Percentiles rank a stretch among this genome's conserved stretches.
These are phyloP conservation scores for Trifolium repens DNA, from an alignment of 306 rosid genomes.

Conservation along the genomic window DNA sequence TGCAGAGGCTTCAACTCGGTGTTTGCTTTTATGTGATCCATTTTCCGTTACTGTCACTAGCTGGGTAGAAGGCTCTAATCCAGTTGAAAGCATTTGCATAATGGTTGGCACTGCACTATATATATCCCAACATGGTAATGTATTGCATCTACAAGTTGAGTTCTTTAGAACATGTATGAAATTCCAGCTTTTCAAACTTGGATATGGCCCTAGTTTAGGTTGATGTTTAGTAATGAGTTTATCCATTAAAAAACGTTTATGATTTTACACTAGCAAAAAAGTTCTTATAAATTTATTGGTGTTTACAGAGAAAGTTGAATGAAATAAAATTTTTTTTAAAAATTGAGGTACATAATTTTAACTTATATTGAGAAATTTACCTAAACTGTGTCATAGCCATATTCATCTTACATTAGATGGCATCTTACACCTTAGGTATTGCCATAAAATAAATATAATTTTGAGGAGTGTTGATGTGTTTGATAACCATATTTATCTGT, in stretches of 20 bases:
- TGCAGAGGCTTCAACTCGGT: neutral
- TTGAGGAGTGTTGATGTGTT: too few relatives aligned
- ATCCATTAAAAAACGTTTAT: neutral
- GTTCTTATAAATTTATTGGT: neutral
- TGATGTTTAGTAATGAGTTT: neutral
- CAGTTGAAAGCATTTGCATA: conserved; percentile 1
- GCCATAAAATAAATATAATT: neutral
- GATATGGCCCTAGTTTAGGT: neutral
- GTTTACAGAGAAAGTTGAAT: neutral
- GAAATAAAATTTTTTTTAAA: neutral
- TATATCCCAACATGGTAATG: neutral
- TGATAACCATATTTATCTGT: too few relatives aligned
- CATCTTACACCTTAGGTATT: neutral
- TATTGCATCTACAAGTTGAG: neutral
- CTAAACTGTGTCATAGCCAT: neutral
- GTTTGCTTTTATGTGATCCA: conserved; percentile 5
- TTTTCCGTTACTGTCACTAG: neutral
- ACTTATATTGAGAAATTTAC: neutral
- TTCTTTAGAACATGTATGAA: neutral
- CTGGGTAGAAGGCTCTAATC: neutral
- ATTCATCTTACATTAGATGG: neutral
- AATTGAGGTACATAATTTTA: neutral
- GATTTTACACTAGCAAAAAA: neutral
- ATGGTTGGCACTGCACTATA: conserved; percentile 11
- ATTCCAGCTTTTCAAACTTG: neutral